Evolutionary conservation across 495 filamentous ascomycete genomes (phyloP), one percentile per base, ranked within the genome.

Genomic region (Hyphodiscus hymeniophilus): DNA sequence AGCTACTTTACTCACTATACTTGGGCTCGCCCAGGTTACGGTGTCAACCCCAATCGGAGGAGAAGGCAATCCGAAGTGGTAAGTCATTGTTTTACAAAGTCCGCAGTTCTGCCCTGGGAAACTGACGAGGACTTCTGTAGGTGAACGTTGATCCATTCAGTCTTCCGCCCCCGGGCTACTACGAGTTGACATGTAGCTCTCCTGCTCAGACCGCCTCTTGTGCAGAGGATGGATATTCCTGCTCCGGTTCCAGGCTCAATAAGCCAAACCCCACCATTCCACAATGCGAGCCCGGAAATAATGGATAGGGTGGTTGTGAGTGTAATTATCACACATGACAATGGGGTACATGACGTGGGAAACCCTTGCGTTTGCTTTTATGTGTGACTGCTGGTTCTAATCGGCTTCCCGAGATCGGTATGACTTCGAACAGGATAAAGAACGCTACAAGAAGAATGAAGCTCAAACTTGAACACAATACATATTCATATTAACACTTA

Each of bases 181-280:
- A 33, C n/a, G 30, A 8, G 7, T 33, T 33, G 30, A 33, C 30
- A 33, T 41, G 38, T 20, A 41, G 38, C 38, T 41, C 38, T 41
- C 38, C 17, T 3, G 13, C 23, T 3, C 38, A 41, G 38, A 41
- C 38, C 6, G 13, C 16, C 13, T 7, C 5, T 41, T 41, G 38
- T 20, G 21, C 17, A 41, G 6, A 41, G 7, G 38, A 41, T 41
- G 38, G 38, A n/a, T 41, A 41, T 41, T 41, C 38, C 38, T 41
- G 38, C 38, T 6, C 6, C 13, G 38, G 38, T 12, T 4, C 38
- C 30, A 33, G n/a, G 13, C 38, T 21, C 21, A 41, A 41, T 21
- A 41, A 24, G 38, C 17, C 38, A 7, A 21, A 41, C 7, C 38
- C 38, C 3, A 24, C 16, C 12, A 20, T 41, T 41, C 38, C 38